These are phyloP conservation scores for Podila horticola DNA, from an alignment of 192 early-diverging fungal species.

Conservation along the genomic window DNA sequence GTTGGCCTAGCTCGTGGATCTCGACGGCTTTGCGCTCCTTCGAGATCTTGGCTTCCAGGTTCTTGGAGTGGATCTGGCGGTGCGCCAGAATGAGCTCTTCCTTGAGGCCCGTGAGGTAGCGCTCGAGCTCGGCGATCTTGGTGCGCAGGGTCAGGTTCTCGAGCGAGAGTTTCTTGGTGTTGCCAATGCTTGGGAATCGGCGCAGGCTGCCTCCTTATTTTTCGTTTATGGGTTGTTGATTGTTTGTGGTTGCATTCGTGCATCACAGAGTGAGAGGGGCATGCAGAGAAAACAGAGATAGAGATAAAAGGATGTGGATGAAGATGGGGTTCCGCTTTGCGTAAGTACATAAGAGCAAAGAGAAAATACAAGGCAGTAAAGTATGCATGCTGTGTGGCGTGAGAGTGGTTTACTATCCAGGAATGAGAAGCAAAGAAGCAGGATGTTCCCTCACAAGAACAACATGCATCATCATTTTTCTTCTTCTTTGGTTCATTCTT, in stretches of 20 bases:
- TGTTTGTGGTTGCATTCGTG: background rate
- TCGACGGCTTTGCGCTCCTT: constrained; percentile 24
- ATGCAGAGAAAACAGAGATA: background rate
- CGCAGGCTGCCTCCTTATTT: background rate
- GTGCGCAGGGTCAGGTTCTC: constrained; percentile 25
- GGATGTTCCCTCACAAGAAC: no score
- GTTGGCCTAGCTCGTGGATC: constrained; percentile 28
- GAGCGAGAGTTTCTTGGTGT: constrained; percentile 8
- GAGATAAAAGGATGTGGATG: background rate
- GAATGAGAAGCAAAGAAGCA: no score
- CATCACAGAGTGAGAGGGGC: background rate
- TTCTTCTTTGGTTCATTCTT: background rate
- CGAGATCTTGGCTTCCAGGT: constrained; percentile 18
- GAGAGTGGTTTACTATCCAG: no score
- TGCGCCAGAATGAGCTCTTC: constrained; percentile 31
- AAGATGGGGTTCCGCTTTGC: background rate
- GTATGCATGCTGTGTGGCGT: no score
- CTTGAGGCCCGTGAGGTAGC: constrained; percentile 39
- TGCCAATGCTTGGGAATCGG: constrained; percentile 17
- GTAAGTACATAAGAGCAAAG: no score
- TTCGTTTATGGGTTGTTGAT: background rate
- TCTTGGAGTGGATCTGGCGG: constrained; percentile 25
- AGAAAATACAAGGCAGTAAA: no score
- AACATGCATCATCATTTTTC: no score
- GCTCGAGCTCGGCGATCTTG: constrained; percentile 37